A percentile compares a stretch with the other conserved stretches of the same genome.
These are phyloP conservation scores for Kazachstania kunashirensis DNA, from an alignment of 805 yeast genomes.

Conservation along the genomic window DNA sequence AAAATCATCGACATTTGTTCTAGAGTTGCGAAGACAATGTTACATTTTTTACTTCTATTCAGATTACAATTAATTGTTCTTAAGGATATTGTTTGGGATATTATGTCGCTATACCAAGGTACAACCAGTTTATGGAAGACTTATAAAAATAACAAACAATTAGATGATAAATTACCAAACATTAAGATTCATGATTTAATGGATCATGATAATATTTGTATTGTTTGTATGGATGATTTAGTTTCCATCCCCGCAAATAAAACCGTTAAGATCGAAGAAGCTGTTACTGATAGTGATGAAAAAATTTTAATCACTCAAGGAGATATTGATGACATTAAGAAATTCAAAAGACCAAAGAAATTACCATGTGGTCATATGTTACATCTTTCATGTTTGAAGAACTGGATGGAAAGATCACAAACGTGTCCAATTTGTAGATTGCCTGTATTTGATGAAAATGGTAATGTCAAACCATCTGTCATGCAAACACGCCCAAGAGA, in stretches of 20 bases:
- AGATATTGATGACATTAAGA: constrained; percentile 6
- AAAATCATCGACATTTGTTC: constrained; percentile 48
- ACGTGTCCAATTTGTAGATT: constrained; percentile 89
- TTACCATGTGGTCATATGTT: constrained; percentile 78
- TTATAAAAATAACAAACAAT: constrained; percentile 41
- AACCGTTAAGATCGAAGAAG: not conserved
- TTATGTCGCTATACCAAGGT: constrained; percentile 28
- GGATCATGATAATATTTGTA: constrained; percentile 63
- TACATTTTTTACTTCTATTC: constrained; percentile 39
- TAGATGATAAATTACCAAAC: constrained; percentile 52
- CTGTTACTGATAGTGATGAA: not conserved
- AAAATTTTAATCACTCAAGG: constrained; percentile 3
- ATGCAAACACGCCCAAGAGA: not conserved
- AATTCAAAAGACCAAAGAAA: constrained; percentile 49
- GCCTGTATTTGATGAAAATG: constrained; percentile 41
- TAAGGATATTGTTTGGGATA: constrained; percentile 38
- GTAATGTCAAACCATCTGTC: constrained; percentile 15
- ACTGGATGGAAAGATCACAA: constrained; percentile 88
- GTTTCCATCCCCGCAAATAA: constrained; percentile 21
- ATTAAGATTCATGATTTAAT: constrained; percentile 56
- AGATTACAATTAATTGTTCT: constrained; percentile 40
- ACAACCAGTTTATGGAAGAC: constrained; percentile 32
- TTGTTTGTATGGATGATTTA: constrained; percentile 91
- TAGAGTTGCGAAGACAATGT: constrained; percentile 37
- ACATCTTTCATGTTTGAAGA: constrained; percentile 81